Evolutionary conservation across 192 early-diverging fungal species (phyloP), one percentile per base, ranked within the genome.

Genomic region (Phlyctochytrium bullatum): DNA sequence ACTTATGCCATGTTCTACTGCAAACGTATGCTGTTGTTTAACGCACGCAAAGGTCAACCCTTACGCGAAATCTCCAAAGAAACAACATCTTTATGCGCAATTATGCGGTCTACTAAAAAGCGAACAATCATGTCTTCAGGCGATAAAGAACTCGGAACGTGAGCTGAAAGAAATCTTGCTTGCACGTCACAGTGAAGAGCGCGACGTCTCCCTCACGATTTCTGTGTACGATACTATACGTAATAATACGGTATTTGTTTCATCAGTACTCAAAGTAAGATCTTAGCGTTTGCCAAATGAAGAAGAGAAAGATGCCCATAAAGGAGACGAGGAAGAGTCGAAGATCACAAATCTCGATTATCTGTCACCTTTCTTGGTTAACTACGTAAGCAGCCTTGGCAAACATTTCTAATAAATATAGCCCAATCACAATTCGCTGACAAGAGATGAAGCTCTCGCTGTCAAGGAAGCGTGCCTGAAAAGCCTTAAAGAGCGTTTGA

Each of bases 221-320:
- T 79, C 80, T 12, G 72, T 86, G 1, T 83, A 84, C 53, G 85
- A 86, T 53, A 86, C 85, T 1, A 75, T 84, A 33, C 72, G 85
- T 32, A 84, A 84, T 65, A 75, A 83, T 31, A 80, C 76, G 67
- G 81, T 83, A 50, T 0, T n/a, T 23, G 6, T 68, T 24, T 61
- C 14, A 25, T 30, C 40, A 14, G 40, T 61, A 17, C 36, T 34
- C 33, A 27, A n/a, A n/a, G n/a, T n/a, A n/a, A n/a, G n/a, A n/a
- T n/a, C n/a, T n/a, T n/a, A 76, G 79, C 75, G 75, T 67, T 36
- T 85, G 1, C 73, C 73, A 17, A 74, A 57, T 53, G 79, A 83
- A 34, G 73, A 83, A 64, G 74, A 77, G 36, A 82, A 76, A 28
- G 82, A 84, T 34, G 67, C 69, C 52, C 75, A 78, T 68, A 83